Base-by-base conservation (phyloP, 352 stramenopile genomes). In the Pythium volutum region DNA sequence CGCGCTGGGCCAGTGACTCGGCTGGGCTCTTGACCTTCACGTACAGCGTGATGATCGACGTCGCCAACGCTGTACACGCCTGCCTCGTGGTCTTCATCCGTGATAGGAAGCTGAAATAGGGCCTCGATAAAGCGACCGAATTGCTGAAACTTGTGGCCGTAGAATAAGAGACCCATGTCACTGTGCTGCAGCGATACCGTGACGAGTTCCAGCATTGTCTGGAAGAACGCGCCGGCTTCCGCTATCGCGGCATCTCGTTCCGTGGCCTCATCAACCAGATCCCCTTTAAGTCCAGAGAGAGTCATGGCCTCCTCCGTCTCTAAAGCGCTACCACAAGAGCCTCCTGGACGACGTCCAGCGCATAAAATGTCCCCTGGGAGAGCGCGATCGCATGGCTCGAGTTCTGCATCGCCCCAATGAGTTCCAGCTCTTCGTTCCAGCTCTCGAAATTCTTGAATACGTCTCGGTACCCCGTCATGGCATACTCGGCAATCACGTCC, bases 81-180 rank as follows among this genome's bases (percentile, higher is more conserved):
- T 6, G 20, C 23, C 15, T 51, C 57, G 20, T 64, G 8, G 25
- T 59, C 59, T 6, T 66, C 31, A 0, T 58, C 48, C 6, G 33
- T n/a, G 36, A 65, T 31, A n/a, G 66, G 63, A 15, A 71, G 23
- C 11, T 46, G 29, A 5, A 74, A 52, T 6, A 74, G 39, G 3
- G 42, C 26, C 1, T 42, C 22, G 2, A 57, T n/a, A 11, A 33
- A 26, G 4, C 38, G 26, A 33, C 57, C 64, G 6, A 74, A 48
- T 27, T 59, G 45, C 23, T 71, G 47, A 6, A 74, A 49, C 22
- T 72, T 67, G 18, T 64, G 51, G 14, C 53, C 67, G 33, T 64
- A 75, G 43, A 70, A 75, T 16, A 70, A 53, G 4, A 72, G 25
- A 26, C 72, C 68, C 27, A 70, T 67, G n/a, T 75, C 68, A 29